A percentile compares a stretch with the other conserved stretches of the same genome.
Evolutionary conservation across 2,329 filamentous ascomycete genomes (phyloP).

Genomic region (Fusarium guadeloupense): DNA sequence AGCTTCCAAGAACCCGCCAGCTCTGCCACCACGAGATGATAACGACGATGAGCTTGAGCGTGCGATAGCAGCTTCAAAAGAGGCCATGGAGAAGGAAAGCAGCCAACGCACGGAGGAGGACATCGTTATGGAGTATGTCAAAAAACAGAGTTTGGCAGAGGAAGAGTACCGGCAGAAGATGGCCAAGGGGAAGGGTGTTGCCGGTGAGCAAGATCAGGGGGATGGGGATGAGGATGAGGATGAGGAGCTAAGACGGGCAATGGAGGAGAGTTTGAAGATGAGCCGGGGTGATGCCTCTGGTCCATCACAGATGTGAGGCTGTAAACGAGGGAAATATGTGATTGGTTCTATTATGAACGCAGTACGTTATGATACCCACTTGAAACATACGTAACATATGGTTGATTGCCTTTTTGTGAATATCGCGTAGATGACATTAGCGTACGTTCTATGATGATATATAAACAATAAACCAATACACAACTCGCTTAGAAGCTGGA

Average conservation of each 20-base stretch:
- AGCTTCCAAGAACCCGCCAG: conserved; percentile 49
- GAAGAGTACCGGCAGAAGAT: conserved; percentile 59
- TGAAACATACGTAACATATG: not conserved
- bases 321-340: not conserved
- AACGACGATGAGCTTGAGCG: conserved; percentile 48
- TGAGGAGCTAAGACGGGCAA: conserved; percentile 64
- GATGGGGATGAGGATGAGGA: conserved; percentile 62
- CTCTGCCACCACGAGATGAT: conserved; percentile 36
- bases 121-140: conserved; percentile 77
- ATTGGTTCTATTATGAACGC: conserved; percentile 4
- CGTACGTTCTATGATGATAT: no score
- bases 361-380: conserved; percentile 27
- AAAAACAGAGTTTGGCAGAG: conserved; percentile 78
- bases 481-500: no score
- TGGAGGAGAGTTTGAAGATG: conserved; percentile 64
- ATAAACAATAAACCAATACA: no score
- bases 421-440: no score
- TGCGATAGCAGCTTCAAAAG: conserved; percentile 52
- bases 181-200: conserved; percentile 49
- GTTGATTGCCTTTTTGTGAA: no score
- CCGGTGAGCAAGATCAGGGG: conserved; percentile 28
- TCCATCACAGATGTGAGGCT: conserved; percentile 34
- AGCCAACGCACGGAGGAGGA: conserved; percentile 70
- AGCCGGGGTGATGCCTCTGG: conserved; percentile 44
- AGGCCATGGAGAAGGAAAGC: conserved; percentile 52